Base-by-base conservation (phyloP, 495 filamentous ascomycete species). In the Schizothecium vesticola region DNA sequence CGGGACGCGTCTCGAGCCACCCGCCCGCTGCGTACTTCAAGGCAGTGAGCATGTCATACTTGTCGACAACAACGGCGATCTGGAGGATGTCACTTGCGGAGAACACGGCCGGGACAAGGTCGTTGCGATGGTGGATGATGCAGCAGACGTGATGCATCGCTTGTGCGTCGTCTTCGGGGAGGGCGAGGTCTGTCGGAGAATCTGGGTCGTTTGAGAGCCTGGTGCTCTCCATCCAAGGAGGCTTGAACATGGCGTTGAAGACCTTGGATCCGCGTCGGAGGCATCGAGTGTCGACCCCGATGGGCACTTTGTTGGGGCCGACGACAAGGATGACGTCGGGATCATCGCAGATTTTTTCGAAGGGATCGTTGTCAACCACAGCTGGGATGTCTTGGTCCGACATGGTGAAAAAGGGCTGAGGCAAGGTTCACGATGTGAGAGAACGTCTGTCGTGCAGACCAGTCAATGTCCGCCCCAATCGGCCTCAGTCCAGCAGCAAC, bases 1-100 rank as follows among this genome's bases (percentile, higher is more conserved):
- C n/a, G n/a, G n/a, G n/a, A n/a, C n/a, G n/a, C n/a, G n/a, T n/a
- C n/a, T n/a, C n/a, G n/a, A 36, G 11, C 31, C 31, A 36, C 12
- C 11, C 1, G 11, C 11, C 11, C 11, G 31, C 31, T 36, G 31
- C 31, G 78, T 76, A 57, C n/a, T 23, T n/a, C n/a, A 57, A 5
- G 56, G 56, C 56, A 11, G 19, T 23, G 6, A n/a, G 8, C 56
- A 57, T 57, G 56, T 57, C 56, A 19, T 57, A 57, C 11, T 57
- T 57, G 56, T 57, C 56, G 19, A 9, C 56, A 9, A 57, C 22
- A 16, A 57, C 4, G 6, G 56, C 56, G 8, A 25, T 10, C 4
- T 22, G 6, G 56, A 58, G 22, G 21, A 58, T 10, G 21, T 12
- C 4, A 1, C 12, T 3, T 12, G 56, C 10, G 2, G 21, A 9